Evolutionary conservation across 495 filamentous ascomycete species (phyloP), one percentile per base, ranked within the genome.

Genomic region (Chaetomidium leptoderma): DNA sequence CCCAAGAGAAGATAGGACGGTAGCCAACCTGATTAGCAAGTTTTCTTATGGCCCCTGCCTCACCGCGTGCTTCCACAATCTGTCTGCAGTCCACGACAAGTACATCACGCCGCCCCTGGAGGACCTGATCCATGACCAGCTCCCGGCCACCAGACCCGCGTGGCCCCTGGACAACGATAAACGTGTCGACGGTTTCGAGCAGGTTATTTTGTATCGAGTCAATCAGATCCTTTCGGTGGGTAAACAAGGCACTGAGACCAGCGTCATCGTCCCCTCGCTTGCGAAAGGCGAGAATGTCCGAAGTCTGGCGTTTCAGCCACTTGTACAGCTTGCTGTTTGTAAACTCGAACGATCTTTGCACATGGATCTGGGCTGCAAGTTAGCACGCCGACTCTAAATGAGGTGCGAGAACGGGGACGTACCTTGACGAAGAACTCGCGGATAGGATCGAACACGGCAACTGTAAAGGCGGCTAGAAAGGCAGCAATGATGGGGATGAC

Each of bases 31-130:
- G 82, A 6, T 74, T 69, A 2, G 95, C 95, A 2, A 91, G 87
- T 46, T 87, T 85, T 54, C 79, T 76, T 53, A 98, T 97, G 7
- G 89, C 95, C 3, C 84, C 83, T n/a, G 85, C 84, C 69, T 98
- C 93, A 0, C 93, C 93, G 27, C 88, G 84, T 2, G 93, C 91
- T 66, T 98, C 92, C 53, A 91, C 86, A 17, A 97, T 89, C 4
- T 89, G 86, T 68, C 96, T 96, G 75, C 92, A 97, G 70, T 98
- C 93, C 47, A 98, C 85, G n/a, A 95, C 73, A 0, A 98, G 72
- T 43, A 89, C 90, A 65, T 93, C 83, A 44, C 81, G 85, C 42
- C 89, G 82, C 19, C 83, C 82, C 62, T 88, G 82, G 17, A 98
- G 78, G 0, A 90, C 86, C 62, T 91, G 89, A 58, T 95, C 88